These are phyloP conservation scores for Echium plantagineum DNA, from an alignment of 257 asterid species.

Conservation along the genomic window DNA sequence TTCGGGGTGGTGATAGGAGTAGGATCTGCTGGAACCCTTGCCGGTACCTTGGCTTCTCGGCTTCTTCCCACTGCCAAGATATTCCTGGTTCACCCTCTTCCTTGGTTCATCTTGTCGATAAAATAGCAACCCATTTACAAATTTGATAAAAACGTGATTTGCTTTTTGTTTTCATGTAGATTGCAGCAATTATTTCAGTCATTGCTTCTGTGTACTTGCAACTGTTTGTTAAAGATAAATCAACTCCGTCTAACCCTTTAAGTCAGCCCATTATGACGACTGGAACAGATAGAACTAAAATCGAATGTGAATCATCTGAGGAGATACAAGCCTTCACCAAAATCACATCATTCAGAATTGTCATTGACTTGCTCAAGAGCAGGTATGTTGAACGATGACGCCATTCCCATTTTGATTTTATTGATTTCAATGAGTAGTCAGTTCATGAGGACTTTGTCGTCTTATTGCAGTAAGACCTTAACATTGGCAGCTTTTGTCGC, in stretches of 20 bases:
- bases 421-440: background rate
- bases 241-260: background rate
- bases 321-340: background rate
- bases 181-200: background rate
- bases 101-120: background rate
- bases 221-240: background rate
- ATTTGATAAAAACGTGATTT: background rate
- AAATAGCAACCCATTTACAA: background rate
- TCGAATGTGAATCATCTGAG: background rate
- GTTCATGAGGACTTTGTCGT: background rate
- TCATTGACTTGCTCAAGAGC: background rate
- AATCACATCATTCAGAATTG: too few species aligned
- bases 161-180: background rate
- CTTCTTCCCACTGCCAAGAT: constrained; percentile 59
- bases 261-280: background rate
- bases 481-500: constrained; percentile 68
- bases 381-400: background rate
- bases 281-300: background rate
- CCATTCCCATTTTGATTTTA: background rate
- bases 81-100: constrained; percentile 39
- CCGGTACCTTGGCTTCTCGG: constrained; percentile 73
- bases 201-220: background rate
- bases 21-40: constrained; percentile 66
- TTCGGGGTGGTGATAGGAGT: constrained; percentile 78
- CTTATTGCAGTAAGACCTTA: constrained; percentile 54